A percentile compares a stretch with the other conserved stretches of the same genome.
phyloP scores from a whole-genome alignment of 805 yeast genomes.

The Metschnikowia cerradonensis region DNA sequence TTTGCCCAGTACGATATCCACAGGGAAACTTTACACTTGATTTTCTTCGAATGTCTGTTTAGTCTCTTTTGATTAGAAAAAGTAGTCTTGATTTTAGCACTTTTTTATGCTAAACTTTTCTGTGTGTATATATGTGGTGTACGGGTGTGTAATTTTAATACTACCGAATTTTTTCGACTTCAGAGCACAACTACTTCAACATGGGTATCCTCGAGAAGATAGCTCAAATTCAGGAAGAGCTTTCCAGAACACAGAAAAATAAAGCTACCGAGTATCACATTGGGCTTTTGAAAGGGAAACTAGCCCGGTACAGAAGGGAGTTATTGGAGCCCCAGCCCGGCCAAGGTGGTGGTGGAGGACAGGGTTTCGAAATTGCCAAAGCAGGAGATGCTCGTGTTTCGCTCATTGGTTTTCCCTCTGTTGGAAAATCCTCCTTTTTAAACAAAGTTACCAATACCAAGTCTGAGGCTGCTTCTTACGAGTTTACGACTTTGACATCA shows the following conservation, averaged over 20 bases:
- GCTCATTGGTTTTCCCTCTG: slow-evolving; percentile 94
- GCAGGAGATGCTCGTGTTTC: slow-evolving; percentile 97
- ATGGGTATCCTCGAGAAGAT: slow-evolving; percentile 57
- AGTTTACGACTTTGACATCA: slow-evolving; percentile 92
- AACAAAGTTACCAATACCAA: slow-evolving; percentile 89
- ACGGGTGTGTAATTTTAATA: slow-evolving; percentile 9
- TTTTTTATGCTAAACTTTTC: background rate
- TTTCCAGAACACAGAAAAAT: slow-evolving; percentile 92
- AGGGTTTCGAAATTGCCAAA: slow-evolving; percentile 90
- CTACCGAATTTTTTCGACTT: background rate
- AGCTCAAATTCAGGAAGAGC: slow-evolving; percentile 85
- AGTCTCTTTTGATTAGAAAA: too few relatives aligned
- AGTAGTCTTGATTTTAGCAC: too few relatives aligned
- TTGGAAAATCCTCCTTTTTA: slow-evolving; percentile 89
- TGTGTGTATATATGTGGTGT: slow-evolving; percentile 1
- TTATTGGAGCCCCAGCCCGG: slow-evolving; percentile 86
- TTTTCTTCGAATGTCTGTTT: background rate
- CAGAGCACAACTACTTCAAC: background rate
- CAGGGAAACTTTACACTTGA: background rate
- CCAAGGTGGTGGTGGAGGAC: slow-evolving; percentile 68
- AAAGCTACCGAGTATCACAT: slow-evolving; percentile 97
- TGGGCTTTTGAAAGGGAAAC: slow-evolving; percentile 89
- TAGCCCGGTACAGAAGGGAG: slow-evolving; percentile 89
- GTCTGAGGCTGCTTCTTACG: slow-evolving; percentile 91
- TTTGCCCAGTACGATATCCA: background rate